Conservation (phyloP, 306 rosid species). For the Cicer judaicum region DNA sequence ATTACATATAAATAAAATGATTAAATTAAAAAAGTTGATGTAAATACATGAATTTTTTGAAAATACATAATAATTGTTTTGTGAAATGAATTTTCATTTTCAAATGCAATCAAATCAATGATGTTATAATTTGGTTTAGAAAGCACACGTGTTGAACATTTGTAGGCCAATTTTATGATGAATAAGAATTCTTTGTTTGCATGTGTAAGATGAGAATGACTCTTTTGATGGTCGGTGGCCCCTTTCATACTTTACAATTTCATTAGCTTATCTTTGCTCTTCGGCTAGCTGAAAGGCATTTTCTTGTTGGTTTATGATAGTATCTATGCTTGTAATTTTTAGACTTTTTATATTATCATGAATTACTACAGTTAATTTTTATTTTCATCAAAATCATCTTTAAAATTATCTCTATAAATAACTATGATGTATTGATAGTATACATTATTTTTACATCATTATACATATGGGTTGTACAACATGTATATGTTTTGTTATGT, state of each 20-base stretch:
- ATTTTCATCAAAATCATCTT: too few species aligned
- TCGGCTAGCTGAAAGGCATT: background rate
- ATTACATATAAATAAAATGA: too few species aligned
- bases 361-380: too few species aligned
- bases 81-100: constrained; percentile 26
- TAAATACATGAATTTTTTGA: too few species aligned
- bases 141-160: constrained; percentile 36
- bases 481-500: too few species aligned
- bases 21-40: too few species aligned
- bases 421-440: too few species aligned
- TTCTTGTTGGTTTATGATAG: constrained; percentile 12
- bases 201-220: constrained; percentile 50
- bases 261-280: constrained; percentile 33
- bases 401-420: too few species aligned
- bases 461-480: too few species aligned
- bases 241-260: background rate
- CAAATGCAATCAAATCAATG: constrained; percentile 13
- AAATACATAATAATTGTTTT: background rate
- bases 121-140: constrained; percentile 50
- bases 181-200: constrained; percentile 16
- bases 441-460: too few species aligned
- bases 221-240: constrained; percentile 52
- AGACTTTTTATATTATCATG: too few species aligned
- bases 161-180: background rate
- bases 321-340: background rate